These are phyloP conservation scores for Zalaria obscura DNA, from an alignment of 2,329 filamentous ascomycete genomes.

Conservation along the genomic window DNA sequence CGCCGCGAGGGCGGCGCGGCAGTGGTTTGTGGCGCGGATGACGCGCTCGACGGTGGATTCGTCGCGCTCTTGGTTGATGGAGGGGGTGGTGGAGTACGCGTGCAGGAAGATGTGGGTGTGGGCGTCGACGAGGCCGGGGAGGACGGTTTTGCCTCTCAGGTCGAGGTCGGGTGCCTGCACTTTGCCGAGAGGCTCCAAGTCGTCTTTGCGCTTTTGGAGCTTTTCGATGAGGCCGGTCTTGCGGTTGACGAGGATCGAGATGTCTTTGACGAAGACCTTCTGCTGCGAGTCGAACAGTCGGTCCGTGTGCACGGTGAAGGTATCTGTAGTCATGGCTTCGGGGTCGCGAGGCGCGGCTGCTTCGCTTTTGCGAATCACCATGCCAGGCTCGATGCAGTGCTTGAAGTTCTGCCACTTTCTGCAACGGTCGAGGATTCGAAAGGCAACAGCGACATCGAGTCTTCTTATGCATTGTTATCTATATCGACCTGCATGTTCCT, in stretches of 20 bases:
- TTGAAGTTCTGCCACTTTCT: too few relatives aligned
- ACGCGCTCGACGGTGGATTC: conserved; percentile 44
- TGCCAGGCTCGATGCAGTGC: not conserved
- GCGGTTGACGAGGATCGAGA: conserved; percentile 29
- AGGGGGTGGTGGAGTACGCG: conserved; percentile 22
- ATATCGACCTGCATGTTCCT: too few relatives aligned
- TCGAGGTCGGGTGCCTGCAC: conserved; percentile 29
- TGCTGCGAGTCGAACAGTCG: conserved; percentile 32
- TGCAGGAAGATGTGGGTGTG: conserved; percentile 45
- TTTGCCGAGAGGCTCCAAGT: conserved; percentile 11
- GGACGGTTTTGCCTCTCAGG: conserved; percentile 36
- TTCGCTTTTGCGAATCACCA: not conserved
- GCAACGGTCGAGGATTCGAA: too few relatives aligned
- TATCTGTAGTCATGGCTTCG: not conserved
- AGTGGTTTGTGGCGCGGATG: conserved; percentile 40
- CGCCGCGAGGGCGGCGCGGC: conserved; percentile 37
- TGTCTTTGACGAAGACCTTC: conserved; percentile 26
- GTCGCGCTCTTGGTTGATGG: conserved; percentile 39
- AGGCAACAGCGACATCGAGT: too few relatives aligned
- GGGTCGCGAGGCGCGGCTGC: not conserved
- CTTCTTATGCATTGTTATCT: too few relatives aligned
- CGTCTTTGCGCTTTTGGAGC: conserved; percentile 10
- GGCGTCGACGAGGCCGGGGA: conserved; percentile 41
- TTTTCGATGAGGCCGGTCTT: conserved; percentile 26
- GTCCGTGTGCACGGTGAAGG: conserved; percentile 27